Evolutionary conservation across 1,284 basidiomycete genomes (phyloP), one percentile per base, ranked within the genome.

Genomic region (Sporisorium iseilematis-ciliati): DNA sequence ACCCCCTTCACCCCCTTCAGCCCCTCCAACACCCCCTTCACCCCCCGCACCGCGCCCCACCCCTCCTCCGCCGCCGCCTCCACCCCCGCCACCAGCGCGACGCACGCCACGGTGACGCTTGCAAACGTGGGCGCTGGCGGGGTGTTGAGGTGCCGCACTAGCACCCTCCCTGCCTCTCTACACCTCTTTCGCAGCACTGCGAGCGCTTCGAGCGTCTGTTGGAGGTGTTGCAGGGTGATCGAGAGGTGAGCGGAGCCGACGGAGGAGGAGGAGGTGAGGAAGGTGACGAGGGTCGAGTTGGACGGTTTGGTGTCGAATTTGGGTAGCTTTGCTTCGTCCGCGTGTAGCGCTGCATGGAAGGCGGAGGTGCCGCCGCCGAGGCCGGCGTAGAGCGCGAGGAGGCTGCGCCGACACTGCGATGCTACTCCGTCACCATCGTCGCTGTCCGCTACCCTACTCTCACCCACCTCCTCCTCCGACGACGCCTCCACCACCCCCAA

Each of bases 111-210:
- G n/a, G n/a, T n/a, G n/a, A 29, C 5, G 29, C 29, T 29, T 2
- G 69, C 65, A 52, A 76, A 76, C 5, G 74, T 76, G 2, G 74
- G 74, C 0, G 74, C 74, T 5, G 74, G 74, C 0, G 74, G 74
- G 6, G 69, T 76, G 41, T 71, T 72, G 1, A 72, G 20, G 38
- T 76, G 74, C 1, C 29, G n/a, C 2, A 61, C 16, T 3, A 71
- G n/a, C 23, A 50, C 10, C 4, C 11, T 40, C 0, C 55, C 68
- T 8, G 65, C 51, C 5, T 10, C 35, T 11, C 14, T 6, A 0
- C 31, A 14, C 3, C 52, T 43, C 6, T 12, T 8, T 2, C 20
- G 6, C 4, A 60, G 16, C 23, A 26, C 43, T 7, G 16, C 3
- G 12, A 69, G 16, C 4, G 7, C 29, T 6, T 2, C 2, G 12